These are phyloP conservation scores for Hemerocallis citrina DNA, from an alignment of 106 monocot genomes.

Conservation along the genomic window DNA sequence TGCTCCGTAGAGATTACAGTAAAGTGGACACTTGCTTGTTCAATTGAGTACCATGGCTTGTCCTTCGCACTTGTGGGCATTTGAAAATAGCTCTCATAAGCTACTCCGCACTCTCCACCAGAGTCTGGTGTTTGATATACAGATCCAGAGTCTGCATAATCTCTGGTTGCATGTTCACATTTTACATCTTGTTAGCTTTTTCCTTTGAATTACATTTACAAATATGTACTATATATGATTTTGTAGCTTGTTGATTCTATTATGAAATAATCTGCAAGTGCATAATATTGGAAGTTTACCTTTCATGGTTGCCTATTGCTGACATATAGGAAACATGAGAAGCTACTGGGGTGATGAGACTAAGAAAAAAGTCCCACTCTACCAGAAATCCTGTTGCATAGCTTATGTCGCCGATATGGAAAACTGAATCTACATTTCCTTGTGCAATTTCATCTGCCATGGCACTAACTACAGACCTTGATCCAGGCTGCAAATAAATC, in stretches of 20 bases:
- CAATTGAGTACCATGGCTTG: slow-evolving; percentile 68
- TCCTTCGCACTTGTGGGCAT: slow-evolving; percentile 43
- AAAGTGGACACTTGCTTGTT: slow-evolving; percentile 67
- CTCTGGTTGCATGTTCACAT: slow-evolving; percentile 17
- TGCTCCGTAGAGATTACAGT: slow-evolving; percentile 61
- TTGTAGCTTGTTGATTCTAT: no score
- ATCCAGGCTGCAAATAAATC: slow-evolving; percentile 50
- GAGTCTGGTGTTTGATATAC: slow-evolving; percentile 51
- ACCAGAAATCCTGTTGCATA: slow-evolving; percentile 70
- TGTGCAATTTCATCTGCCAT: slow-evolving; percentile 31
- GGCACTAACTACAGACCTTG: slow-evolving; percentile 41
- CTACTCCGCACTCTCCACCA: slow-evolving; percentile 66
- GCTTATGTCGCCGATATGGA: slow-evolving; percentile 74
- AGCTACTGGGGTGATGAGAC: slow-evolving; percentile 45
- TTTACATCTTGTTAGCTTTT: no score
- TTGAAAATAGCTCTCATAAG: slow-evolving; percentile 57
- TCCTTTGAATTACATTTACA: no score
- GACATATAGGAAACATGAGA: slow-evolving; percentile 64
- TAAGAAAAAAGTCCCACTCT: slow-evolving; percentile 70
- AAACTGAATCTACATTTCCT: slow-evolving; percentile 42
- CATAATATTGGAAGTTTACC: no score
- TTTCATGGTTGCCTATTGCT: slow-evolving; percentile 66
- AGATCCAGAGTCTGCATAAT: slow-evolving; percentile 43
- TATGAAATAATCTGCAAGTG: no score
- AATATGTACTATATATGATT: no score